Evolutionary conservation across 2,329 filamentous ascomycete genomes (phyloP).

Genomic region (Biscogniauxia mediterranea): DNA sequence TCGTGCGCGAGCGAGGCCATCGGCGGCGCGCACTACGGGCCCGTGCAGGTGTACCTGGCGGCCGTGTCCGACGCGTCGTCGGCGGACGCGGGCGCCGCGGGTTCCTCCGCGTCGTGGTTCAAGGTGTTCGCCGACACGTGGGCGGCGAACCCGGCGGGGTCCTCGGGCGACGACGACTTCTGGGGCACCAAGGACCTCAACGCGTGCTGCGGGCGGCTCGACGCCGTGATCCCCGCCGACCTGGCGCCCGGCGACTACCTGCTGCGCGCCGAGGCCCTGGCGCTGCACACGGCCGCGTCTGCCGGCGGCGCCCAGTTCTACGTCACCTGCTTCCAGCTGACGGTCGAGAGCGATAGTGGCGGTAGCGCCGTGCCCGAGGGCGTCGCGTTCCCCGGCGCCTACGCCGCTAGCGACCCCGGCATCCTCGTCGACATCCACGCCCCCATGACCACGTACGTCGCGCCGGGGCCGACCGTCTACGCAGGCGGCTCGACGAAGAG

Average conservation of each 20-base stretch:
- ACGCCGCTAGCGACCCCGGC: slow-evolving; percentile 27
- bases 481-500: slow-evolving; percentile 25
- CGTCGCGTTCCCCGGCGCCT: slow-evolving; percentile 34
- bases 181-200: slow-evolving; percentile 47
- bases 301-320: slow-evolving; percentile 31
- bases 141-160: slow-evolving; percentile 33
- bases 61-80: slow-evolving; percentile 38
- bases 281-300: slow-evolving; percentile 39
- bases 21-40: slow-evolving; percentile 44
- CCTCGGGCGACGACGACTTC: slow-evolving; percentile 41
- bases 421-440: slow-evolving; percentile 35
- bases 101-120: slow-evolving; percentile 39
- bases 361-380: slow-evolving; percentile 25
- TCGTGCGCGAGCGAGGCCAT: slow-evolving; percentile 42
- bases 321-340: slow-evolving; percentile 33
- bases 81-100: slow-evolving; percentile 27
- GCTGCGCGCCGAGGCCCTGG: slow-evolving; percentile 43
- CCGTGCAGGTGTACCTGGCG: slow-evolving; percentile 41
- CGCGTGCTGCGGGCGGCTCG: slow-evolving; percentile 40
- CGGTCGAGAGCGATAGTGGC: slow-evolving; percentile 6
- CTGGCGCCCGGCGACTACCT: slow-evolving; percentile 44
- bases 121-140: slow-evolving; percentile 45
- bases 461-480: slow-evolving; percentile 31
- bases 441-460: slow-evolving; percentile 26
- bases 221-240: slow-evolving; percentile 38